Evolutionary conservation across 495 filamentous ascomycete genomes (phyloP), one percentile per base, ranked within the genome.

Genomic region (Penicillium longicatenatum): DNA sequence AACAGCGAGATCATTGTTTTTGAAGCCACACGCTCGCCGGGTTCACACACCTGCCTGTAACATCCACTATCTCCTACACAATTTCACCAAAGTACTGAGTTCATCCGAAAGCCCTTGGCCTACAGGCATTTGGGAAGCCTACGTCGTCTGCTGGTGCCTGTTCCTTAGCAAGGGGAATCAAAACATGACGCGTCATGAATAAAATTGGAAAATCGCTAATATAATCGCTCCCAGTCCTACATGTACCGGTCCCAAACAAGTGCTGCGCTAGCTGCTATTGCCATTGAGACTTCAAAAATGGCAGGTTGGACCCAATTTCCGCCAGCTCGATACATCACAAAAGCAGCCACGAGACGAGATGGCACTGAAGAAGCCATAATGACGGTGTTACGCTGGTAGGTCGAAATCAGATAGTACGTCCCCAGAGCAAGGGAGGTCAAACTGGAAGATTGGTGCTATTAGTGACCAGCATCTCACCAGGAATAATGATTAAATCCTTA

Each of bases 401-500:
- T 50, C 43, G 61, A 56, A 54, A 64, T 60, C 1, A 59, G 54
- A 31, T 57, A 60, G 44, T 57, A 57, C 39, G 61, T 64, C 14
- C 61, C 61, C 42, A 60, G 50, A 31, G 53, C 52, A 35, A 64
- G 43, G 30, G 61, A 64, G 29, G 55, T 61, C 17, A 59, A 22
- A 14, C 59, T 64, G 41, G 42, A 21, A 63, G 63, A 22, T 22
- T 50, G 44, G 14, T 58, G 64, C 64, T 42, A 58, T 69, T 48
- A 49, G 57, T 10, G 5, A 55, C 26, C 30, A 14, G 4, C 35
- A 6, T 14, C 6, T n/a, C 39, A n/a, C 35, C 14, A 50, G 43
- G 1, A 26, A 3, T 43, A 14, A 6, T 4, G 2, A 35, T 35
- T 35, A 1, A n/a, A 52, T 22, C 2, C 41, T n/a, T 46, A 61